These are phyloP conservation scores for Botrytis tulipae DNA, from an alignment of 2,329 filamentous ascomycete species.

Conservation along the genomic window DNA sequence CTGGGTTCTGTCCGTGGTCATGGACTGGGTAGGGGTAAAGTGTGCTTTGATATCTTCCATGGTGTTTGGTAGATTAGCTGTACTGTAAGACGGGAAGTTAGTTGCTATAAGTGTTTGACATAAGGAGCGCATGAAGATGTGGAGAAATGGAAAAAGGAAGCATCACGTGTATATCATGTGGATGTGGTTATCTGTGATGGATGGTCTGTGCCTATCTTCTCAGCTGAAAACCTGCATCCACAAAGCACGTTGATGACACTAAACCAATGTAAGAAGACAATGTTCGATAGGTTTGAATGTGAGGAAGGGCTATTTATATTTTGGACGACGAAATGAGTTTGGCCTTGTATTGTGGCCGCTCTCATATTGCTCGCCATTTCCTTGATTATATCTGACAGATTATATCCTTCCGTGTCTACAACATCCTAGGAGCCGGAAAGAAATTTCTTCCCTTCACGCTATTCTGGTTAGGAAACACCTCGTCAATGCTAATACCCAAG, in stretches of 20 bases:
- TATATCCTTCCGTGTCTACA: background rate
- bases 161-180: background rate
- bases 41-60: background rate
- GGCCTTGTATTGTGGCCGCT: background rate
- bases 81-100: background rate
- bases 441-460: background rate
- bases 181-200: background rate
- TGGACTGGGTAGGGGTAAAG: background rate
- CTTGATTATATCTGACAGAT: too few species aligned
- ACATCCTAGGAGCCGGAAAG: background rate
- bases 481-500: background rate
- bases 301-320: too few species aligned
- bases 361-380: too few species aligned
- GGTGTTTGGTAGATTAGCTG: background rate
- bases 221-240: background rate
- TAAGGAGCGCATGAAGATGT: too few species aligned
- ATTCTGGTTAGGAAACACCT: background rate
- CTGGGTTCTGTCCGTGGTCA: background rate
- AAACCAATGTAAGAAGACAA: background rate
- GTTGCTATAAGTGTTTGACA: background rate
- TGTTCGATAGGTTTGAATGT: background rate
- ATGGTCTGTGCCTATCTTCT: background rate
- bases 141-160: background rate
- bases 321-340: background rate
- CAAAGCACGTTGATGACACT: background rate